Evolutionary conservation across 345 rosid genomes (phyloP).

Genomic region (Toxicodendron radicans): DNA sequence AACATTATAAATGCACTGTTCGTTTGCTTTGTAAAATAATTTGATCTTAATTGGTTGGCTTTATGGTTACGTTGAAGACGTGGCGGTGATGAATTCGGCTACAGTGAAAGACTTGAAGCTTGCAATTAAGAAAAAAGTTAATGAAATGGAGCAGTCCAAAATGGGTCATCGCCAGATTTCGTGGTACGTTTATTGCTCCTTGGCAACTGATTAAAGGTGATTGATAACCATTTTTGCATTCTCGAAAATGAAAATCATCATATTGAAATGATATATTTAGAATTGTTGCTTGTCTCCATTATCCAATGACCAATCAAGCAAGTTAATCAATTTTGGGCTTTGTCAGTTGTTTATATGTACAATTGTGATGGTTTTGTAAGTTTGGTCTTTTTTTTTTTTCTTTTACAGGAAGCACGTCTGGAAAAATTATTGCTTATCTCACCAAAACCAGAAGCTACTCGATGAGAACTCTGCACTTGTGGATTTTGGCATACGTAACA

Average conservation of each 20-base stretch:
- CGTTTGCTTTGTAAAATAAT: neutral
- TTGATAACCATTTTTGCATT: neutral
- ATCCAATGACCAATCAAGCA: no score
- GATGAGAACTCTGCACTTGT: conserved; percentile 61
- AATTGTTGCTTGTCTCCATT: no score
- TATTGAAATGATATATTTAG: no score
- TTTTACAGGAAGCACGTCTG: conserved; percentile 78
- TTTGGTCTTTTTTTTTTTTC: neutral
- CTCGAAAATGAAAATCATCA: no score
- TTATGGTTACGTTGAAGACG: conserved; percentile 38
- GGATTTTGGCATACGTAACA: conserved; percentile 70
- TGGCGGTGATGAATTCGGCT: conserved; percentile 80
- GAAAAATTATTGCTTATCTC: conserved; percentile 67
- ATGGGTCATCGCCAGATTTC: conserved; percentile 98
- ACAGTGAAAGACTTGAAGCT: conserved; percentile 77
- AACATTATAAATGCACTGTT: conserved; percentile 30
- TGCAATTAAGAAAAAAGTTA: conserved; percentile 68
- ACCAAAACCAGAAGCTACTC: conserved; percentile 65
- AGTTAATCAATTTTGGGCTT: neutral
- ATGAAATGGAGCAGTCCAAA: conserved; percentile 72
- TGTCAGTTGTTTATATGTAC: no score
- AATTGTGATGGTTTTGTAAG: neutral
- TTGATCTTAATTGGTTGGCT: conserved; percentile 5
- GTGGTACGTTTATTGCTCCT: conserved; percentile 38
- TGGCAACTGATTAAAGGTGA: neutral